These are phyloP conservation scores for Fusarium sp. DNA, from an alignment of 2,329 filamentous ascomycete species.

Conservation along the genomic window DNA sequence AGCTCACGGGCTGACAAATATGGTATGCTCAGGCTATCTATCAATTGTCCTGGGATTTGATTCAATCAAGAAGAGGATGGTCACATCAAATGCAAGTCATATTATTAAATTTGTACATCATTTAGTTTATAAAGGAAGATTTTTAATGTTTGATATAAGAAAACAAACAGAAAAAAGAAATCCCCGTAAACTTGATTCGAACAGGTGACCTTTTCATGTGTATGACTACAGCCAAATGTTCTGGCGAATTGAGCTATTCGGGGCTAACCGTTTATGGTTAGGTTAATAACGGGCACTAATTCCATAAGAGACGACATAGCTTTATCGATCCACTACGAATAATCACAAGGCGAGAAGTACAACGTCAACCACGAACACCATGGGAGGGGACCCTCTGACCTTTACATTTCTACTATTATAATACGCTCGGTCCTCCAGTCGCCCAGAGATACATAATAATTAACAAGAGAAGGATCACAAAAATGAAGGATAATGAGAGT, in stretches of 20 bases:
- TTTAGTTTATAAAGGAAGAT: too few species aligned
- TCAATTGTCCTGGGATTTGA: not conserved
- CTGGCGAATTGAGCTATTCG: not conserved
- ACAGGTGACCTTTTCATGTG: not conserved
- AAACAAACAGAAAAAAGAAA: not conserved
- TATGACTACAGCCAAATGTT: not conserved
- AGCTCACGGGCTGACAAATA: constrained; percentile 32
- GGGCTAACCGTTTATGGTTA: not conserved
- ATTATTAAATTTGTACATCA: too few species aligned
- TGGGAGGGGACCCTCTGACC: too few species aligned
- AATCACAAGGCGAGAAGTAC: too few species aligned
- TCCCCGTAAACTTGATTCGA: not conserved
- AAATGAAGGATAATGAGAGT: not conserved
- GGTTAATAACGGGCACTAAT: not conserved
- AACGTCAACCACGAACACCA: too few species aligned
- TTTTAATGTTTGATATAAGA: not conserved
- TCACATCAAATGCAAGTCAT: not conserved
- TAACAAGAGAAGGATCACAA: not conserved
- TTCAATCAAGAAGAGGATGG: not conserved
- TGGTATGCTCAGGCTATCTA: not conserved
- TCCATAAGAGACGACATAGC: not conserved
- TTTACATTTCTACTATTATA: not conserved
- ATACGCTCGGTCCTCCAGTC: not conserved
- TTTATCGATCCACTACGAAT: not conserved
- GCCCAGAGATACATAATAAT: not conserved